Percentiles rank a stretch among this genome's conserved stretches.
Evolutionary conservation across 805 yeast species (phyloP).

Genomic region (Myxozyma melibiosi): DNA sequence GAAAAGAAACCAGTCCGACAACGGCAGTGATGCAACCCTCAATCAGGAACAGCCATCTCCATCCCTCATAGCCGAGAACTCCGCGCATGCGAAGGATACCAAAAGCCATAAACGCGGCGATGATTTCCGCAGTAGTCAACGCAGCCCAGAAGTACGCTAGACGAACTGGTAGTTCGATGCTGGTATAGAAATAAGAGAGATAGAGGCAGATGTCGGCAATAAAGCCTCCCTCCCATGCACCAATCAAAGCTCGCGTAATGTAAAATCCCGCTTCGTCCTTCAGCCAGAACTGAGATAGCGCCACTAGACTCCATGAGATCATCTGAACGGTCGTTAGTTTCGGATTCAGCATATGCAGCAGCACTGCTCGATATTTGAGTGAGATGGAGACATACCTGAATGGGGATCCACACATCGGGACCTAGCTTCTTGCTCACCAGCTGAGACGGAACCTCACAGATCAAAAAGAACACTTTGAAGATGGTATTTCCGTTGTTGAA

Average conservation of each 20-base stretch:
- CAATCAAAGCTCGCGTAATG: conserved; percentile 55
- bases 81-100: conserved; percentile 57
- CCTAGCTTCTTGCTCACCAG: conserved; percentile 65
- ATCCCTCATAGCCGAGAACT: conserved; percentile 49
- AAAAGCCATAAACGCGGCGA: conserved; percentile 51
- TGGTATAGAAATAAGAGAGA: conserved; percentile 63
- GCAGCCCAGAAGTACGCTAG: conserved; percentile 60
- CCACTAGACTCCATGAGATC: conserved; percentile 56
- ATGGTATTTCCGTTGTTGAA: conserved; percentile 46
- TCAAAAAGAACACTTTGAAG: conserved; percentile 54
- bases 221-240: conserved; percentile 63
- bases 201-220: conserved; percentile 62
- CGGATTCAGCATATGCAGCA: no score
- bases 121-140: conserved; percentile 50
- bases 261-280: conserved; percentile 48
- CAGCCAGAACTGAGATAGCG: conserved; percentile 53
- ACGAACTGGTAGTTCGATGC: conserved; percentile 57
- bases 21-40: conserved; percentile 61
- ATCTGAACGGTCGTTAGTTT: conserved; percentile 38
- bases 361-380: no score
- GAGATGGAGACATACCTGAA: conserved; percentile 42
- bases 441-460: conserved; percentile 67
- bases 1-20: conserved; percentile 54
- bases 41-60: conserved; percentile 65
- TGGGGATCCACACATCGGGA: conserved; percentile 63